These are phyloP conservation scores for Phytophthora palmivora DNA, from an alignment of 352 stramenopile species.

Conservation along the genomic window DNA sequence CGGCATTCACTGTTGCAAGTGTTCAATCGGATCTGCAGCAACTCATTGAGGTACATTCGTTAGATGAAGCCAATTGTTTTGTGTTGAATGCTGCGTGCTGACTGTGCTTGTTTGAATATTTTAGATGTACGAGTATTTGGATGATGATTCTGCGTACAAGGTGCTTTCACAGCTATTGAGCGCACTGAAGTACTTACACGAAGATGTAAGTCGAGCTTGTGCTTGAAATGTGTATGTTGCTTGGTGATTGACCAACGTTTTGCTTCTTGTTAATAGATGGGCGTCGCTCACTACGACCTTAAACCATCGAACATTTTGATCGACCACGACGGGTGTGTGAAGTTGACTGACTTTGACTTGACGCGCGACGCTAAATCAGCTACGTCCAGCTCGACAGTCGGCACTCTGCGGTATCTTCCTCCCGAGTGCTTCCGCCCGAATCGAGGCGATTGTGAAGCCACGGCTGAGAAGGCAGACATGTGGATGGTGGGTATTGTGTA, in stretches of 20 bases:
- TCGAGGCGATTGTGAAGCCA: slow-evolving; percentile 61
- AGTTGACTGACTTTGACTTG: slow-evolving; percentile 93
- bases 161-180: slow-evolving; percentile 72
- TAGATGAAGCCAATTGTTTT: neutral
- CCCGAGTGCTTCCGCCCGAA: slow-evolving; percentile 76
- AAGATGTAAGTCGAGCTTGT: slow-evolving; percentile 50
- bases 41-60: slow-evolving; percentile 60
- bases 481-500: slow-evolving; percentile 87
- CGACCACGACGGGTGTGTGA: slow-evolving; percentile 84
- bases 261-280: slow-evolving; percentile 46
- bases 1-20: slow-evolving; percentile 77
- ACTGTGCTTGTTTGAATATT: slow-evolving; percentile 1
- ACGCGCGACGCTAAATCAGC: slow-evolving; percentile 66
- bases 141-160: slow-evolving; percentile 67
- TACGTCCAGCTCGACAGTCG: slow-evolving; percentile 69
- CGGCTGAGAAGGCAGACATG: slow-evolving; percentile 82
- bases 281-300: slow-evolving; percentile 92
- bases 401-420: slow-evolving; percentile 77
- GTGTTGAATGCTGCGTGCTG: neutral
- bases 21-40: slow-evolving; percentile 79
- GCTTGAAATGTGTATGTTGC: neutral
- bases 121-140: slow-evolving; percentile 67
- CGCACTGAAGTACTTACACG: slow-evolving; percentile 76
- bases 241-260: neutral
- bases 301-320: slow-evolving; percentile 98